Conservation (phyloP, 148 eudicot species). For the Rheum nobile region DNA sequence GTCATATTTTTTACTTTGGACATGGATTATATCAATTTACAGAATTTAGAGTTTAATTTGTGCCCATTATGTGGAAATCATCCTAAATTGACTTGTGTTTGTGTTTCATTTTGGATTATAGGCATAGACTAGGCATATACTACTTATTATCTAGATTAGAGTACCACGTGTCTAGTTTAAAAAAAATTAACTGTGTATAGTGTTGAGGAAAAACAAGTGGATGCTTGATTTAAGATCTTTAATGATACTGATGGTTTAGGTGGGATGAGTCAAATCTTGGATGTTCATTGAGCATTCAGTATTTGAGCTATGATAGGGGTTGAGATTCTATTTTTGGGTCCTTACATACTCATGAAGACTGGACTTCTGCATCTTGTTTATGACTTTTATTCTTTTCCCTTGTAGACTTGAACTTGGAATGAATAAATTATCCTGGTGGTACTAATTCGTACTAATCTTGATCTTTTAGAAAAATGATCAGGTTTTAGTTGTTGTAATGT, state of each 20-base stretch:
- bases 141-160: no score
- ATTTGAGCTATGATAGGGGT: not conserved
- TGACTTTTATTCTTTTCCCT: not conserved
- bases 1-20: not conserved
- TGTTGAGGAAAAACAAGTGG: not conserved
- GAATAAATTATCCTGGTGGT: not conserved
- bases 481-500: not conserved
- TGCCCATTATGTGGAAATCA: not conserved
- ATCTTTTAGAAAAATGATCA: not conserved
- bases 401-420: not conserved
- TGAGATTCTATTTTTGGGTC: not conserved
- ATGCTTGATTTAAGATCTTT: not conserved
- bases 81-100: not conserved
- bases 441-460: not conserved
- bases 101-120: not conserved
- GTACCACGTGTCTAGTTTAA: no score
- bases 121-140: not conserved
- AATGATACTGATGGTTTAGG: not conserved
- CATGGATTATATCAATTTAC: not conserved
- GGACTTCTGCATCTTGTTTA: not conserved
- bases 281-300: not conserved
- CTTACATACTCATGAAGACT: not conserved
- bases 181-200: no score
- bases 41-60: not conserved
- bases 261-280: not conserved